These are phyloP conservation scores for Eimeria tenella DNA, from an alignment of 169 alveolate species.

Conservation along the genomic window DNA sequence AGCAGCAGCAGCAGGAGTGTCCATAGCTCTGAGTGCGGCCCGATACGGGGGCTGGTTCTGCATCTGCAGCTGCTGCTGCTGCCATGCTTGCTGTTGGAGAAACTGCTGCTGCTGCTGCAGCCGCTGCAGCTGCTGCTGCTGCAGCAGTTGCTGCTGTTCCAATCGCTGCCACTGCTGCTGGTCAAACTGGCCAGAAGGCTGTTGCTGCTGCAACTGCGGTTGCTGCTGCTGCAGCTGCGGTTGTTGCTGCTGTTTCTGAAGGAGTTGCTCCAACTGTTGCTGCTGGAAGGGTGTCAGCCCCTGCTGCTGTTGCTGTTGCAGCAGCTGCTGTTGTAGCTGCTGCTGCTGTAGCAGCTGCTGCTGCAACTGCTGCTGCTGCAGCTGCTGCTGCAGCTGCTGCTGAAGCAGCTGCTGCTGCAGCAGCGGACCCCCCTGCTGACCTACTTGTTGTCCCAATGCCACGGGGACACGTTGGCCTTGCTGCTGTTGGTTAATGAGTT, in stretches of 20 bases:
- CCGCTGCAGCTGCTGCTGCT: slow-evolving; percentile 64
- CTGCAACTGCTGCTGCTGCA: slow-evolving; percentile 55
- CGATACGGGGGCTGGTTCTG: slow-evolving; percentile 64
- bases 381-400: slow-evolving; percentile 35
- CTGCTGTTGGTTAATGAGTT: slow-evolving; percentile 20
- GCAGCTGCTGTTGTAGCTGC: slow-evolving; percentile 48
- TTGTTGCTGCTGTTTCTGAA: slow-evolving; percentile 58
- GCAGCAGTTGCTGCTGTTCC: slow-evolving; percentile 59
- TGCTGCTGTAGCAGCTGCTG: slow-evolving; percentile 42
- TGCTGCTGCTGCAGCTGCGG: slow-evolving; percentile 51
- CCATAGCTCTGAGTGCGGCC: not conserved
- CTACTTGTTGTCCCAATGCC: not conserved
- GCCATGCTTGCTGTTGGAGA: slow-evolving; percentile 60
- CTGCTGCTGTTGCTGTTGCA: slow-evolving; percentile 45
- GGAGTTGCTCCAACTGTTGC: slow-evolving; percentile 65
- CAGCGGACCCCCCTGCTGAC: not conserved
- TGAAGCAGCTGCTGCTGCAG: slow-evolving; percentile 35
- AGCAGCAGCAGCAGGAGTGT: slow-evolving; percentile 2
- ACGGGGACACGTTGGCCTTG: slow-evolving; percentile 33
- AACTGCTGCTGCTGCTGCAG: slow-evolving; percentile 64
- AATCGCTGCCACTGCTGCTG: slow-evolving; percentile 47
- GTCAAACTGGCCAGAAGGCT: slow-evolving; percentile 20
- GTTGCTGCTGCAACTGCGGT: slow-evolving; percentile 50
- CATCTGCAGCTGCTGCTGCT: slow-evolving; percentile 61
- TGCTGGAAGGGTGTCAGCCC: slow-evolving; percentile 4